A percentile compares a stretch with the other conserved stretches of the same genome.
Conservation (phyloP, 2,329 filamentous ascomycete species). For the Hysterium pulicare region DNA sequence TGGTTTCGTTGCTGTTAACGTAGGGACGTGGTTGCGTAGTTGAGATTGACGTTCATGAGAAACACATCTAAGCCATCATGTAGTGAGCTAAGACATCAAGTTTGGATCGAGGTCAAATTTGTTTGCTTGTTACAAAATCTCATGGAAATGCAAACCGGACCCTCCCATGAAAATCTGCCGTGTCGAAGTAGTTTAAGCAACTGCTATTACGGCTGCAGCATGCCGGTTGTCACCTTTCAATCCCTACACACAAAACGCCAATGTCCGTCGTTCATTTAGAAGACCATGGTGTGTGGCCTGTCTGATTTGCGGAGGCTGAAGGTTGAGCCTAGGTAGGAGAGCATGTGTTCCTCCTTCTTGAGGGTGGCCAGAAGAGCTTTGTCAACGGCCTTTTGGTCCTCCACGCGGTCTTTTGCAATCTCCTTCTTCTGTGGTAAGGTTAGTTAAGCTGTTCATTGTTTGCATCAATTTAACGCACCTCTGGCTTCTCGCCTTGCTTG, state of each 20-base stretch:
- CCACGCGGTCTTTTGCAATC: conserved; percentile 83
- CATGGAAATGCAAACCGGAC: conserved; percentile 38
- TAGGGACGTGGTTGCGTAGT: too few species aligned
- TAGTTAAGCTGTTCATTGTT: too few species aligned
- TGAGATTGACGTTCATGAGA: too few species aligned
- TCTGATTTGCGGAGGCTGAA: conserved; percentile 98
- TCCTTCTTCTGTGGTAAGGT: conserved; percentile 78
- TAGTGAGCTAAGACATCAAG: conserved; percentile 30
- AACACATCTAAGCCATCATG: conserved; percentile 28
- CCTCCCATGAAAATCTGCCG: conserved; percentile 37
- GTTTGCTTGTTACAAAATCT: conserved; percentile 39
- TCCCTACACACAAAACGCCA: conserved; percentile 39
- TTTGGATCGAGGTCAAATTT: conserved; percentile 41
- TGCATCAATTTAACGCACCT: conserved; percentile 64
- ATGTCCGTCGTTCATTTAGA: conserved; percentile 55
- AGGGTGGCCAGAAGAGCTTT: conserved; percentile 92
- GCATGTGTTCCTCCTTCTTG: conserved; percentile 96
- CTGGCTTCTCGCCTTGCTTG: conserved; percentile 96
- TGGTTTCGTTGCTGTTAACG: too few species aligned
- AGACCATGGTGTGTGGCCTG: conserved; percentile 98
- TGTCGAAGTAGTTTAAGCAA: conserved; percentile 28
- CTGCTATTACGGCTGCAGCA: conserved; percentile 40
- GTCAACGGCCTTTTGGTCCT: conserved; percentile 98
- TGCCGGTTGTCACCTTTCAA: conserved; percentile 39
- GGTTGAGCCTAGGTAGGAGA: conserved; percentile 88